A percentile compares a stretch with the other conserved stretches of the same genome.
Conservation (phyloP, 345 rosid genomes). For the Eucalyptus polybractea region DNA sequence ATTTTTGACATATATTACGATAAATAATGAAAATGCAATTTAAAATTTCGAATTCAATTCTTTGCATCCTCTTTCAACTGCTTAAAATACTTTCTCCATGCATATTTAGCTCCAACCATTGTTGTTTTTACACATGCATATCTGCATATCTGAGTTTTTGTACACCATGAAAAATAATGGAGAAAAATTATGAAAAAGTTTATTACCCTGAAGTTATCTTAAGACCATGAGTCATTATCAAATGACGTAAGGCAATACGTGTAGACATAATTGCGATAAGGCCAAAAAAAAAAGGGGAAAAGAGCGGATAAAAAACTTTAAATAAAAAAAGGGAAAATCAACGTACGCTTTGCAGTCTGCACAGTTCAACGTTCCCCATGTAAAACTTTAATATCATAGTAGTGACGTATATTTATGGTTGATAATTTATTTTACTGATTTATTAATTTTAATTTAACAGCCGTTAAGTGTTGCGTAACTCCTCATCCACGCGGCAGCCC, state of each 20-base stretch:
- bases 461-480: neutral
- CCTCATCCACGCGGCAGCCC: neutral
- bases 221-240: neutral
- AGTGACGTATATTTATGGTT: neutral
- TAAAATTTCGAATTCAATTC: neutral
- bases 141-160: neutral
- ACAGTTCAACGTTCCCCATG: neutral
- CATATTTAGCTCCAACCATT: neutral
- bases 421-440: neutral
- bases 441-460: neutral
- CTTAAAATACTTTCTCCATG: neutral
- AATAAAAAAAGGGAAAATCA: neutral
- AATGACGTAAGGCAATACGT: neutral
- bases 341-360: neutral
- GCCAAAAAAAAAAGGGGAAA: neutral
- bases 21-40: neutral
- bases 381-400: neutral
- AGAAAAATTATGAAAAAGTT: neutral
- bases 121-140: neutral
- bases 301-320: neutral
- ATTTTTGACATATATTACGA: neutral
- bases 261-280: neutral
- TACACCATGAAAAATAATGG: neutral
- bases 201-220: neutral
- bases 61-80: fast-evolving